Base-by-base conservation (phyloP, 2,329 filamentous ascomycete species). In the Eurotiales sp. region DNA sequence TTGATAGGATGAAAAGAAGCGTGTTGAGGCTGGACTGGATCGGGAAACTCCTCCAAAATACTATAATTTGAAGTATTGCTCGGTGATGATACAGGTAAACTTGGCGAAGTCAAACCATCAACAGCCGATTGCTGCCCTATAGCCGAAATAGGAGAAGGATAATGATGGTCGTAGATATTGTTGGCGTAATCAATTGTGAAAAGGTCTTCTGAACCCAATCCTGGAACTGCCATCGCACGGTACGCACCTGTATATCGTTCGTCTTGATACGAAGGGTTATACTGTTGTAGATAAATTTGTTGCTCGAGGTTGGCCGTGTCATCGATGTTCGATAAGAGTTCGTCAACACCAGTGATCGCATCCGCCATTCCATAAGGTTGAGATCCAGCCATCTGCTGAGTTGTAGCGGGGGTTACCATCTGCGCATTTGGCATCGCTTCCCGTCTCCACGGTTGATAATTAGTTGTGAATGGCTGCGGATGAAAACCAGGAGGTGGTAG, bases 401-500 rank as follows among this genome's bases (percentile, higher is more conserved):
- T 22, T 17, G 42, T 11, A 6, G 29, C 30, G 14, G 49, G 41
- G 17, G 42, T 22, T 8, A 29, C 34, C 30, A 41, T 32, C 8
- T 39, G 34, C 2, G 39, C 36, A 21, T 37, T 29, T 11, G 37
- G 43, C 22, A 27, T n/a, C 11, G 36, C 8, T 17, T 46, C 40
- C 19, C 19, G 36, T 22, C 23, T 17, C 43, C 43, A 30, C 21
- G 45, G 44, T 42, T 21, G 46, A 23, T 30, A 37, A 15, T 50
- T 39, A 8, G 34, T 29, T 37, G 48, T 23, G 14, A 34, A 39
- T 15, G 32, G 41, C 15, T 41, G 41, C n/a, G 22, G 48, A 12
- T 45, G 43, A 29, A 51, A 37, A n/a, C 52, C 52, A 1, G 52
- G 52, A 15, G 47, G 52, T 14, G 40, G 42, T 23, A 54, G 30